Evolutionary conservation across 2,329 filamentous ascomycete species (phyloP).

Genomic region (Colletotrichum endophyticum): DNA sequence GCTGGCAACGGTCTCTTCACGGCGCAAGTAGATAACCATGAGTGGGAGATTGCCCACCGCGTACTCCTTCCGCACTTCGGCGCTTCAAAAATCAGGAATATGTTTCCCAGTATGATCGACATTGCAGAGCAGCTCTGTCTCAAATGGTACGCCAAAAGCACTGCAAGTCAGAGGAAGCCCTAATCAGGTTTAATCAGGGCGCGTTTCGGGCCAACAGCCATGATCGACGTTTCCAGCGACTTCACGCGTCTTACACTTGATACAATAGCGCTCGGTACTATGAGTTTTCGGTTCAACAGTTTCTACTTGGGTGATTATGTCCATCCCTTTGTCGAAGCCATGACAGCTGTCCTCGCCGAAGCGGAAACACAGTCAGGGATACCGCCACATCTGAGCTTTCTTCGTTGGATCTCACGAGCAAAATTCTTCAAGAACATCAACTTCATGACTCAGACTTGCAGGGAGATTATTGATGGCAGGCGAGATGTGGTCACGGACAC

Average conservation of each 20-base stretch:
- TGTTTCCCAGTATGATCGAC: not conserved
- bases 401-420: not conserved
- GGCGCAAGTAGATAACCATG: not conserved
- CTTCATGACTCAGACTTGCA: not conserved
- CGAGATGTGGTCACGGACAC: not conserved
- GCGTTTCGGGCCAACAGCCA: not conserved
- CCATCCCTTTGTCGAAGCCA: not conserved
- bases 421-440: not conserved
- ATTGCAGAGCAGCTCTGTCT: not conserved
- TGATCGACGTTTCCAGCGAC: not conserved
- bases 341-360: not conserved
- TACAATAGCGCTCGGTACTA: not conserved
- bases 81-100: not conserved
- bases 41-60: not conserved
- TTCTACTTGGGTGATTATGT: not conserved
- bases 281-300: not conserved
- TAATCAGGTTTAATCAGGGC: not conserved
- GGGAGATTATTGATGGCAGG: accelerated
- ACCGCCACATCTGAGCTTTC: not conserved
- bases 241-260: not conserved
- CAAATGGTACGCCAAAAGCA: not conserved
- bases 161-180: not conserved
- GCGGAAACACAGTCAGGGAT: not conserved
- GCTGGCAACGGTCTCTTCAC: not conserved
- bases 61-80: not conserved